A percentile compares a stretch with the other conserved stretches of the same genome.
phyloP scores from a whole-genome alignment of 257 asterid genomes.

The Buddleja alternifolia region DNA sequence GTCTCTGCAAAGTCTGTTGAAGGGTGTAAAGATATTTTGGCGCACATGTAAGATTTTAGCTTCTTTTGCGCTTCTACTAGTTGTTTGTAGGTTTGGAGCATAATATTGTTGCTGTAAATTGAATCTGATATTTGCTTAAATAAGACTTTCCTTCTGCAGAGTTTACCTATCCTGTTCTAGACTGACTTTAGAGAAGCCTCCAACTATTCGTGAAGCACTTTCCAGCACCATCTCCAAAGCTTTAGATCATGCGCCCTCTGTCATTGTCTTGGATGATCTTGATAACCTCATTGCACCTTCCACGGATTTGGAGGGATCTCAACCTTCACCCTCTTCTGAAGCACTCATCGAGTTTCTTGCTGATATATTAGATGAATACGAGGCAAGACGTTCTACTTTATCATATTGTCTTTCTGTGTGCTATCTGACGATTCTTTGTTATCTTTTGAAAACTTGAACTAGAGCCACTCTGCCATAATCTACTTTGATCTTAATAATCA shows the following conservation, averaged over 20 bases:
- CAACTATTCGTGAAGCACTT: slow-evolving; percentile 65
- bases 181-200: slow-evolving; percentile 84
- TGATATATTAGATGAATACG: slow-evolving; percentile 90
- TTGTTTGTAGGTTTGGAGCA: slow-evolving; percentile 23
- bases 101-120: slow-evolving; percentile 22
- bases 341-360: slow-evolving; percentile 70
- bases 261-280: slow-evolving; percentile 90
- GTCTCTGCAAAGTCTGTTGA: slow-evolving; percentile 75
- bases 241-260: slow-evolving; percentile 87
- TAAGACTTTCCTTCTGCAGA: slow-evolving; percentile 49
- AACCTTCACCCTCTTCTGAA: slow-evolving; percentile 63
- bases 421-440: slow-evolving; percentile 21
- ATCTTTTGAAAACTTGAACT: slow-evolving; percentile 24
- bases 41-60: slow-evolving; percentile 63
- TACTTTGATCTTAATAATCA: not conserved
- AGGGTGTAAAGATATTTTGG: slow-evolving; percentile 72
- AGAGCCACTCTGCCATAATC: slow-evolving; percentile 9
- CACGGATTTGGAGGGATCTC: slow-evolving; percentile 82
- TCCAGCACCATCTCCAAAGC: slow-evolving; percentile 76
- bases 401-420: slow-evolving; percentile 12
- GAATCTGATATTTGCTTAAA: slow-evolving; percentile 20
- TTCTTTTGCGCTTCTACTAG: slow-evolving; percentile 11
- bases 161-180: slow-evolving; percentile 76
- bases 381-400: slow-evolving; percentile 47
- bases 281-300: slow-evolving; percentile 81